Evolutionary conservation across 1,284 basidiomycete genomes (phyloP).

Genomic region (Cryptococcus amylolentus): DNA sequence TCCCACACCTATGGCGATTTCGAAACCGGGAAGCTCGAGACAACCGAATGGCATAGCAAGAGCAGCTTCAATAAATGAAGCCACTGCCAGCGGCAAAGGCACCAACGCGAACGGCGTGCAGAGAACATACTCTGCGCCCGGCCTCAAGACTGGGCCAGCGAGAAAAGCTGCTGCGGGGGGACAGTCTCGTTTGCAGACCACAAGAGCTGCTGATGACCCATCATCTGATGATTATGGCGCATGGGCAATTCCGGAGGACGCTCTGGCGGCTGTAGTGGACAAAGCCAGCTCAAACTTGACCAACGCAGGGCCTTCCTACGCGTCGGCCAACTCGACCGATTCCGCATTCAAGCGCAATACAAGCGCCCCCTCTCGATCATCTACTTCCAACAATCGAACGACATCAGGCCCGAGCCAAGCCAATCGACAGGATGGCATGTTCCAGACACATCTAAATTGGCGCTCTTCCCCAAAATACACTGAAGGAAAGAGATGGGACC

Average conservation of each 20-base stretch:
- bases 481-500: conserved; percentile 72
- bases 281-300: not conserved
- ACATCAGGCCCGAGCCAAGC: not conserved
- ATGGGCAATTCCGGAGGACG: conserved; percentile 12
- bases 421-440: conserved; percentile 7
- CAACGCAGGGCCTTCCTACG: not conserved
- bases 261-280: conserved; percentile 15
- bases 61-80: not conserved
- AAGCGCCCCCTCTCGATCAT: not conserved
- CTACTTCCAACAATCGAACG: not conserved
- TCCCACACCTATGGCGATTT: not conserved
- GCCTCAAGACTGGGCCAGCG: not conserved
- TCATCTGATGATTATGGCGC: conserved; percentile 18
- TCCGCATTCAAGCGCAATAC: not conserved
- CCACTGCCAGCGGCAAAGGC: not conserved
- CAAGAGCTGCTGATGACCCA: not conserved
- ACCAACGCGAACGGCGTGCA: not conserved
- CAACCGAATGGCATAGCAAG: not conserved
- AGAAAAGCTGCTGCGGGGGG: no score
- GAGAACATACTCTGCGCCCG: not conserved
- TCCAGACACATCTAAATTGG: conserved; percentile 47
- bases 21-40: not conserved
- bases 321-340: not conserved
- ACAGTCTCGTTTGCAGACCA: no score
- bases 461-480: conserved; percentile 38